Evolutionary conservation across 1,284 basidiomycete genomes (phyloP), one percentile per base, ranked within the genome.

Genomic region (Moesziomyces parantarcticus): DNA sequence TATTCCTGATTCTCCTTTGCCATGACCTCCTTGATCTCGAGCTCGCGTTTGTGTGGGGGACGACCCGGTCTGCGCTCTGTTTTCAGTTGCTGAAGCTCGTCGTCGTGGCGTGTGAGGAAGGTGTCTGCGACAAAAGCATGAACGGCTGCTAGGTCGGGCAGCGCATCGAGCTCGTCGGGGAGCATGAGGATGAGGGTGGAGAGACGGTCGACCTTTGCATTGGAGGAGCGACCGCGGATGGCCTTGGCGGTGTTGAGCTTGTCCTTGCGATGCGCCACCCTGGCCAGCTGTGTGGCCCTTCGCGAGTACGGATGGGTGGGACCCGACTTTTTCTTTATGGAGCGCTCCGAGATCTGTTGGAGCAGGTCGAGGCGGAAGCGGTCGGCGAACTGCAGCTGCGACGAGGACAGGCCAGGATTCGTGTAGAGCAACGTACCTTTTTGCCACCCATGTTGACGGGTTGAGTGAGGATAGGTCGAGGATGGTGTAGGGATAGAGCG

Each of bases 291-390:
- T 5, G 72, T 71, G 3, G 82, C 82, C 21, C 79, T 59, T 13
- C 82, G 67, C 9, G 81, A 83, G 53, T 78, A 58, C 1, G 82
- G 81, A 40, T 83, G 82, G 36, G 79, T 79, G 0, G 82, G 76
- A 14, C 65, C 75, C 55, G 73, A 75, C 72, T 82, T 78, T 54
- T 77, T 72, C 66, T 76, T 77, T 56, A 83, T 67, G 25, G 78
- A 75, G 34, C 77, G 79, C 26, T 79, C 76, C 20, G 81, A 79
- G 59, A 82, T 70, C 78, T 79, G 25, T 36, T 8, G 29, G 11
- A 10, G 29, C 8, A 29, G 6, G 29, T 29, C 2, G 29, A 6
- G 8, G 6, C 5, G 8, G 2, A 29, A 5, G 29, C 11, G 29
- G 29, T 29, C 29, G 11, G 29, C 36, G 6, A 20, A 13, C 7